Percentiles rank a stretch among this genome's conserved stretches.
Conservation (phyloP, 1,284 basidiomycete species). For the Peniophora sp. region DNA sequence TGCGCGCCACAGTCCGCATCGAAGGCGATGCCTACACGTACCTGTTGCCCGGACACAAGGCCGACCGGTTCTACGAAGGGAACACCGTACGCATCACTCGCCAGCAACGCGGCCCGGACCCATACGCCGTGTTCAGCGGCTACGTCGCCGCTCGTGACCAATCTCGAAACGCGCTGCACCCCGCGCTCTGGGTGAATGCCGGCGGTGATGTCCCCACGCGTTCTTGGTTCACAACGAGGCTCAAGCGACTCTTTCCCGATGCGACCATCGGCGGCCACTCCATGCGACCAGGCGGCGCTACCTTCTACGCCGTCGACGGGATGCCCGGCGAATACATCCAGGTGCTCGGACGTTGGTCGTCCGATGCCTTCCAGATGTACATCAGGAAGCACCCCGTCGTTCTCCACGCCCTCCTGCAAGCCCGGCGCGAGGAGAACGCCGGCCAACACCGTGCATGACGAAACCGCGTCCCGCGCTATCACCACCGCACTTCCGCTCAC, state of each 20-base stretch:
- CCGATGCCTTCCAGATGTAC: constrained; percentile 25
- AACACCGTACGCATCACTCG: constrained; percentile 12
- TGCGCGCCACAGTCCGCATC: constrained; percentile 10
- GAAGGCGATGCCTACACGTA: constrained; percentile 9
- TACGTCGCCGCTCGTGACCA: constrained; percentile 18
- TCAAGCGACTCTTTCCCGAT: constrained; percentile 10
- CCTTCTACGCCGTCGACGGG: constrained; percentile 22
- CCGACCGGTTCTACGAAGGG: constrained; percentile 22
- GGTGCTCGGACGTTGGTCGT: constrained; percentile 28
- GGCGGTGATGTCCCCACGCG: constrained; percentile 16
- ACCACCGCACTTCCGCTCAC: neutral
- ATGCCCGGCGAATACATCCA: constrained; percentile 25
- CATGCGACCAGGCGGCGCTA: constrained; percentile 27
- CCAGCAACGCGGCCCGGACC: constrained; percentile 5
- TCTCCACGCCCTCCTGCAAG: constrained; percentile 9
- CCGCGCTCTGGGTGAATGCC: constrained; percentile 13
- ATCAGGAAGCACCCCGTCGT: constrained; percentile 26
- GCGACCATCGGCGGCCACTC: constrained; percentile 23
- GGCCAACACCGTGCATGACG: neutral
- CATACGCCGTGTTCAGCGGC: constrained; percentile 7
- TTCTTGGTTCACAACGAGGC: constrained; percentile 16
- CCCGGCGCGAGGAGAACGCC: neutral
- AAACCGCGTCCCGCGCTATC: neutral
- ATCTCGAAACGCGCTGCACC: constrained; percentile 10
- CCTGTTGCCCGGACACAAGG: constrained; percentile 23